phyloP scores from a whole-genome alignment of 2,329 filamentous ascomycete genomes.

The Alternaria postmessia region DNA sequence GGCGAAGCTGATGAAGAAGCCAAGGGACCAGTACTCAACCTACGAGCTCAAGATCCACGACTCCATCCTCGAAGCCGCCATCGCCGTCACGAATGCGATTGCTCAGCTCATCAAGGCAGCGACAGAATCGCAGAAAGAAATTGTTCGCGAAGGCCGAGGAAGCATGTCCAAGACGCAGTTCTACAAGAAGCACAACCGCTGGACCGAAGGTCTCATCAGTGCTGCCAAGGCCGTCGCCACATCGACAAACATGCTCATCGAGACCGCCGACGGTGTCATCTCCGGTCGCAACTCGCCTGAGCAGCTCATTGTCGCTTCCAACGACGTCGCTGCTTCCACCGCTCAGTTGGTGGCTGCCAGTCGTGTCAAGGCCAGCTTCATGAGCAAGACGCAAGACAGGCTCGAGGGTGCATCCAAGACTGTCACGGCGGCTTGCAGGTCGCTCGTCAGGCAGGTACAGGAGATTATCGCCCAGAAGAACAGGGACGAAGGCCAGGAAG shows the following conservation, averaged over 20 bases:
- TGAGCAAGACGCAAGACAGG: conserved; percentile 94
- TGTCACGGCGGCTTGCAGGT: conserved; percentile 86
- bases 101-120: conserved; percentile 94
- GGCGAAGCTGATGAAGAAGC: conserved; percentile 93
- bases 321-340: conserved; percentile 94
- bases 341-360: conserved; percentile 95
- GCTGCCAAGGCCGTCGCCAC: conserved; percentile 94
- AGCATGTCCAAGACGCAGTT: conserved; percentile 89
- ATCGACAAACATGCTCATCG: conserved; percentile 94
- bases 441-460: conserved; percentile 91
- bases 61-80: conserved; percentile 89
- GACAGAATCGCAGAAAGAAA: conserved; percentile 91
- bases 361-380: conserved; percentile 96
- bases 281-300: conserved; percentile 91
- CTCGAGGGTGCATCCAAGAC: conserved; percentile 92
- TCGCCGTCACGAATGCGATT: conserved; percentile 93
- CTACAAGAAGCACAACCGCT: conserved; percentile 99
- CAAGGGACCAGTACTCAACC: conserved; percentile 92
- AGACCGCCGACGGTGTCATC: conserved; percentile 96
- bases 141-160: conserved; percentile 90
- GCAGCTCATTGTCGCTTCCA: conserved; percentile 96
- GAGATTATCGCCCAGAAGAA: conserved; percentile 89
- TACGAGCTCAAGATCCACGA: conserved; percentile 98
- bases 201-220: conserved; percentile 97
- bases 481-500: conserved; percentile 76